These are phyloP conservation scores for Psilocybe azurescens DNA, from an alignment of 768 basidiomycete species.

Conservation along the genomic window DNA sequence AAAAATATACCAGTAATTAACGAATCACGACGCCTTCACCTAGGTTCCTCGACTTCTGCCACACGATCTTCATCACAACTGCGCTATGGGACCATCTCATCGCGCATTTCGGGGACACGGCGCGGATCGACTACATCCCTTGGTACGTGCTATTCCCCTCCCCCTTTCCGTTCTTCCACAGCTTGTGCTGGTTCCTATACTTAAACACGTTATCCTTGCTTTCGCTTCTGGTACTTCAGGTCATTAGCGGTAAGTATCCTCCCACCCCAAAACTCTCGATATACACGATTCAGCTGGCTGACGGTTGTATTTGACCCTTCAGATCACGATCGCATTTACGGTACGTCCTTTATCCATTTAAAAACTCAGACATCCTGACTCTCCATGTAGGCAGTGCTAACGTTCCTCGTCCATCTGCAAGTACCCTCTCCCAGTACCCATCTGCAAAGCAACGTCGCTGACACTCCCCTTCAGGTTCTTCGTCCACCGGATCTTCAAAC, in stretches of 20 bases:
- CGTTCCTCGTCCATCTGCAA: constrained; percentile 58
- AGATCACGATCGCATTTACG: constrained; percentile 40
- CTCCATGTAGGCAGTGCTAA: constrained; percentile 39
- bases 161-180: background rate
- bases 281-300: too few species aligned
- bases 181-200: background rate
- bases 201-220: background rate
- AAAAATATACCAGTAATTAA: too few species aligned
- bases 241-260: constrained; percentile 40
- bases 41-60: constrained; percentile 40
- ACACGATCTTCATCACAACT: constrained; percentile 44
- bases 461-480: constrained; percentile 24
- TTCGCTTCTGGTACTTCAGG: constrained; percentile 25
- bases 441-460: background rate
- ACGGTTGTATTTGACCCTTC: background rate
- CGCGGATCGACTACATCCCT: constrained; percentile 47
- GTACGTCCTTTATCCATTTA: background rate
- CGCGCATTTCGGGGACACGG: constrained; percentile 41
- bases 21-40: background rate
- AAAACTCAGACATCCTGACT: background rate
- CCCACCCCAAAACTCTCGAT: background rate
- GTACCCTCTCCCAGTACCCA: constrained; percentile 5
- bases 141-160: constrained; percentile 34
- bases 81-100: constrained; percentile 52
- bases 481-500: constrained; percentile 45